Conservation (phyloP, 2,329 filamentous ascomycete species). For the Colletotrichum somersetense region DNA sequence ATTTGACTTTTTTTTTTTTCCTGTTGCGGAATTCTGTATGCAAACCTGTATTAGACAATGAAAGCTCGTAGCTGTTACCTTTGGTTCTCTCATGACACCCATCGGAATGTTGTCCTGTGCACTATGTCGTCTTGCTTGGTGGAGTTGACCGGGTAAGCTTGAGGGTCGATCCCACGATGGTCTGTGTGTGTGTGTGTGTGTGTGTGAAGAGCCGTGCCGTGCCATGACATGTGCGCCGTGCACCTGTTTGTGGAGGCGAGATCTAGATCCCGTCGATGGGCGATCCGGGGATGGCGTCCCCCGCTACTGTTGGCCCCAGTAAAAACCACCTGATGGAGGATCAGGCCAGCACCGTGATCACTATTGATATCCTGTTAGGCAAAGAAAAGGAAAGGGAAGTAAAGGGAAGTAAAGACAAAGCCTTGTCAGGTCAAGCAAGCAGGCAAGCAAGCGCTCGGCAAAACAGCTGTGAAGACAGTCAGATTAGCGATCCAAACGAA, state of each 20-base stretch:
- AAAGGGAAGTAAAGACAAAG: background rate
- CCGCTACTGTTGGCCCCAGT: constrained; percentile 2
- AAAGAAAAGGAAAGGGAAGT: background rate
- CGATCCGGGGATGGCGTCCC: constrained; percentile 5
- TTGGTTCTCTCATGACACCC: background rate
- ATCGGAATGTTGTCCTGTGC: background rate
- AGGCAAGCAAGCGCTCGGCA: too few relatives aligned
- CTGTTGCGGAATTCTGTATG: constrained; percentile 31
- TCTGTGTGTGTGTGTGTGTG: constrained; percentile 20
- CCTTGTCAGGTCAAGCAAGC: background rate
- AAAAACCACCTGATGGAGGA: too few relatives aligned
- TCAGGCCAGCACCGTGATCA: background rate
- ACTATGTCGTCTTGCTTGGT: background rate
- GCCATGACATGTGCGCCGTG: constrained; percentile 10
- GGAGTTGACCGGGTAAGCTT: constrained; percentile 28
- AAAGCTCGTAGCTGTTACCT: constrained; percentile 33
- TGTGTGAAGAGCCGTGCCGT: background rate
- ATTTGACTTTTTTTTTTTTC: constrained; percentile 8
- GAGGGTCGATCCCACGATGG: constrained; percentile 33
- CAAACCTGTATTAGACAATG: constrained; percentile 41
- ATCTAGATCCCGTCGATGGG: constrained; percentile 3
- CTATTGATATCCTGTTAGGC: background rate
- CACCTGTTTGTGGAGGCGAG: constrained; percentile 16
- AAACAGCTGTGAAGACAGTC: background rate
- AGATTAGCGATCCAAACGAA: too few relatives aligned